Evolutionary conservation across 495 filamentous ascomycete genomes (phyloP).

Genomic region (Penicillium longicatenatum): DNA sequence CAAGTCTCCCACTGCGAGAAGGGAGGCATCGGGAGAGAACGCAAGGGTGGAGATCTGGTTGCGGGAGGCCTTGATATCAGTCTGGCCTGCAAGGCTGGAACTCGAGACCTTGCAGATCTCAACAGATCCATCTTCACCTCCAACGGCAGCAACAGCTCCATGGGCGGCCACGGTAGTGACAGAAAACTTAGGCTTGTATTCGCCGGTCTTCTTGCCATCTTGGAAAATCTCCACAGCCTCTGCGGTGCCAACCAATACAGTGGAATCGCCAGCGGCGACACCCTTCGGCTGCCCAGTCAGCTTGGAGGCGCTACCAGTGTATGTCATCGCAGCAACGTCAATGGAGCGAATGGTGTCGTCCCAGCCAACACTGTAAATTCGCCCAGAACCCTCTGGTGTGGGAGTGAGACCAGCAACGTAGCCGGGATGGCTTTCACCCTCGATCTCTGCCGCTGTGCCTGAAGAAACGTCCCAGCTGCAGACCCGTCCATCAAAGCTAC

Average conservation of each 20-base stretch:
- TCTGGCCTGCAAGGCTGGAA: slow-evolving; percentile 47
- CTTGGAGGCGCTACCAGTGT: slow-evolving; percentile 54
- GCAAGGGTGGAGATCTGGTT: slow-evolving; percentile 58
- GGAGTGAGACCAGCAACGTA: slow-evolving; percentile 78
- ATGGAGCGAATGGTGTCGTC: slow-evolving; percentile 88
- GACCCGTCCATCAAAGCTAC: slow-evolving; percentile 87
- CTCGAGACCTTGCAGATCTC: slow-evolving; percentile 67
- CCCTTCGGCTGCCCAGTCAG: slow-evolving; percentile 64
- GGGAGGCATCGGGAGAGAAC: slow-evolving; percentile 72
- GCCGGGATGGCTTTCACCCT: slow-evolving; percentile 78
- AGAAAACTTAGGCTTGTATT: slow-evolving; percentile 65
- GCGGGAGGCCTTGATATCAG: slow-evolving; percentile 42
- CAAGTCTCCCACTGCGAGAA: slow-evolving; percentile 80
- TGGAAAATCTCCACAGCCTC: slow-evolving; percentile 66
- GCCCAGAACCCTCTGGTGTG: slow-evolving; percentile 50
- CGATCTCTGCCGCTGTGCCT: slow-evolving; percentile 66
- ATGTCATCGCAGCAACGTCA: slow-evolving; percentile 60
- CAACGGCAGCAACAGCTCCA: slow-evolving; percentile 69
- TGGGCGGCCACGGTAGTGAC: slow-evolving; percentile 71
- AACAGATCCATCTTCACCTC: slow-evolving; percentile 68
- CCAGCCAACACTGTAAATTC: slow-evolving; percentile 87
- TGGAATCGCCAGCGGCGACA: slow-evolving; percentile 45
- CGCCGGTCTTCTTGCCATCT: slow-evolving; percentile 55
- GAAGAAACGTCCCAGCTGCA: slow-evolving; percentile 75
- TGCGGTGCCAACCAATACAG: slow-evolving; percentile 64